A percentile compares a stretch with the other conserved stretches of the same genome.
Conservation (phyloP, 352 stramenopile genomes). For the Phytophthora pseudosyringae region DNA sequence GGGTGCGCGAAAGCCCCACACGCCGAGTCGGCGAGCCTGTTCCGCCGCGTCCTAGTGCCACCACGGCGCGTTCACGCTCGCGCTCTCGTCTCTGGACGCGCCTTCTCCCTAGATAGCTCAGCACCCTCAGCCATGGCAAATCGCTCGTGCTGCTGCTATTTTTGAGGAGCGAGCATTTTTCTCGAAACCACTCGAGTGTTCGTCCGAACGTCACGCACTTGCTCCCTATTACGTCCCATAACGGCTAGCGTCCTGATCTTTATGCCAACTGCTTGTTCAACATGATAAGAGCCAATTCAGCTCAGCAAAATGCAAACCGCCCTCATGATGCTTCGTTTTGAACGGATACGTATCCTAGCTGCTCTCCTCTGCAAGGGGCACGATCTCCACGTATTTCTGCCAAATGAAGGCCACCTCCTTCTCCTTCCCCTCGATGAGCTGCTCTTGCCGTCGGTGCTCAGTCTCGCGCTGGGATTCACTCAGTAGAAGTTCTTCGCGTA, state of each 20-base stretch:
- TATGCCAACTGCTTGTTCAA: background rate
- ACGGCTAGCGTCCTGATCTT: constrained; percentile 22
- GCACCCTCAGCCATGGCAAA: constrained; percentile 10
- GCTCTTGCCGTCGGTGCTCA: constrained; percentile 52
- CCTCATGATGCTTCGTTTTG: background rate
- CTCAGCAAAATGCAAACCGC: too few species aligned
- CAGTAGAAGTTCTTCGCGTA: constrained; percentile 66
- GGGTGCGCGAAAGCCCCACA: constrained; percentile 22
- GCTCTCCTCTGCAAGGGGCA: constrained; percentile 27
- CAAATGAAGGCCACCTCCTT: constrained; percentile 77
- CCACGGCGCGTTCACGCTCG: constrained; percentile 14
- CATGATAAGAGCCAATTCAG: background rate
- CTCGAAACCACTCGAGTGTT: constrained; percentile 32
- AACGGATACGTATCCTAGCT: background rate
- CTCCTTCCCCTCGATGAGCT: constrained; percentile 60
- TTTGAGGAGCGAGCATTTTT: constrained; percentile 21
- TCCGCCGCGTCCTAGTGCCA: constrained; percentile 21
- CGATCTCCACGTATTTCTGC: constrained; percentile 66
- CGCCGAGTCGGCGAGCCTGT: constrained; percentile 23
- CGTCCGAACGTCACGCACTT: background rate
- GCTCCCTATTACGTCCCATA: background rate
- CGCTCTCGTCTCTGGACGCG: constrained; percentile 22
- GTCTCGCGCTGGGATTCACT: constrained; percentile 67
- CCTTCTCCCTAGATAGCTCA: constrained; percentile 35
- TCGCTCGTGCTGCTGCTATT: constrained; percentile 28